Evolutionary conservation across 2,329 filamentous ascomycete species (phyloP), one percentile per base, ranked within the genome.

Genomic region (Nemania bipapillata): DNA sequence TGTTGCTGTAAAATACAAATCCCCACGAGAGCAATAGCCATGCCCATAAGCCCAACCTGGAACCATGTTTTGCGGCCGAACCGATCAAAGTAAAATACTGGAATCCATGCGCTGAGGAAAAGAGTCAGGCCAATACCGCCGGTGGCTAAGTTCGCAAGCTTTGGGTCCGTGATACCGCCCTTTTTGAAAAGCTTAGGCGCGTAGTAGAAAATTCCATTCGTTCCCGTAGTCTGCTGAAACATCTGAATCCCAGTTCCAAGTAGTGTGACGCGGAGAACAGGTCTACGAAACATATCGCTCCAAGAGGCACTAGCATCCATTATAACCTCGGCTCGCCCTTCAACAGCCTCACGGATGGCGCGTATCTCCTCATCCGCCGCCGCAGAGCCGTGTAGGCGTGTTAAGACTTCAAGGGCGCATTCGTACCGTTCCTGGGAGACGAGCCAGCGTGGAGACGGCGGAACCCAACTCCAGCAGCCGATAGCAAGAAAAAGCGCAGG

Each of bases 321-420:
- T 58, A 56, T 66, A 17, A 56, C 26, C 28, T n/a, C 50, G 7
- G 53, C 30, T 42, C 73, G 71, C 24, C 69, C 74, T 17, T 75
- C 66, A n/a, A 77, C 70, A 26, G 73, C 69, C 8, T 73, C 65
- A 0, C 74, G 71, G 22, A 74, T 74, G 28, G 71, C 74, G 11
- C 59, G 84, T 63, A 90, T 89, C 79, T 90, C 89, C 20, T 87
- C 76, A 74, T 90, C 88, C 0, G 82, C 74, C 1, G 64, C 70
- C 24, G 62, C 71, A 17, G 74, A 74, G 17, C 74, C 75, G 49
- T 77, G 74, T n/a, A 76, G 58, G 5, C 73, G 68, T 1, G 74
- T 66, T 4, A 77, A 68, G 17, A 77, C 72, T 64, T 77, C 75
- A 17, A 71, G 72, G 5, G 74, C 73, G 40, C 75, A 77, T 1